These are phyloP conservation scores for Entomortierella parvispora DNA, from an alignment of 192 early-diverging fungal species.

Conservation along the genomic window DNA sequence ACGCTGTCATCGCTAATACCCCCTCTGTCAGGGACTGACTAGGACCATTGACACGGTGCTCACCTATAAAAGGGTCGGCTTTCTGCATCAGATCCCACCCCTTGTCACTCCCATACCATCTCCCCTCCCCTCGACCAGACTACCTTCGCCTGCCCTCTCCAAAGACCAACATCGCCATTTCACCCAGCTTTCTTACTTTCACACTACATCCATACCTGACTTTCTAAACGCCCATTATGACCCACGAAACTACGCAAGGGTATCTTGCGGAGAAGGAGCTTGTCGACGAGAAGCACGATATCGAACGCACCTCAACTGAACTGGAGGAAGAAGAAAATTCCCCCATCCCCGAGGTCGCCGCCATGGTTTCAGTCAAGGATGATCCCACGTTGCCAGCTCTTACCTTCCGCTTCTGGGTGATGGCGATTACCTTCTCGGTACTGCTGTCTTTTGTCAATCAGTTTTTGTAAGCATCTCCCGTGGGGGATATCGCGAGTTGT, in stretches of 20 bases:
- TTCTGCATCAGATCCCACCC: no score
- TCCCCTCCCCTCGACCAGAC: no score
- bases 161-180: no score
- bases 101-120: no score
- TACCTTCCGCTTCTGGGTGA: conserved; percentile 57
- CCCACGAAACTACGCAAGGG: not conserved
- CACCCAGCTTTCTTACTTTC: no score
- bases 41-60: no score
- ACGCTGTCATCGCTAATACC: no score
- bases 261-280: conserved; percentile 5
- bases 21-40: no score
- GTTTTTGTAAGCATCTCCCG: not conserved
- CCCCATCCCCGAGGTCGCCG: conserved; percentile 13
- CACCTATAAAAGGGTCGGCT: no score
- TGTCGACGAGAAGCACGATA: conserved; percentile 2
- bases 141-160: no score
- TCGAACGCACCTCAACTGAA: not conserved
- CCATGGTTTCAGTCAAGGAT: conserved; percentile 21
- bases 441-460: not conserved
- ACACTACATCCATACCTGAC: no score
- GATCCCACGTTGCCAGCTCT: conserved; percentile 52
- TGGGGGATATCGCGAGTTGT: no score
- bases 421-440: conserved; percentile 21
- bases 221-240: not conserved
- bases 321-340: conserved; percentile 18